Evolutionary conservation across 352 stramenopile genomes (phyloP).

Genomic region (Phytophthora nicotianae): DNA sequence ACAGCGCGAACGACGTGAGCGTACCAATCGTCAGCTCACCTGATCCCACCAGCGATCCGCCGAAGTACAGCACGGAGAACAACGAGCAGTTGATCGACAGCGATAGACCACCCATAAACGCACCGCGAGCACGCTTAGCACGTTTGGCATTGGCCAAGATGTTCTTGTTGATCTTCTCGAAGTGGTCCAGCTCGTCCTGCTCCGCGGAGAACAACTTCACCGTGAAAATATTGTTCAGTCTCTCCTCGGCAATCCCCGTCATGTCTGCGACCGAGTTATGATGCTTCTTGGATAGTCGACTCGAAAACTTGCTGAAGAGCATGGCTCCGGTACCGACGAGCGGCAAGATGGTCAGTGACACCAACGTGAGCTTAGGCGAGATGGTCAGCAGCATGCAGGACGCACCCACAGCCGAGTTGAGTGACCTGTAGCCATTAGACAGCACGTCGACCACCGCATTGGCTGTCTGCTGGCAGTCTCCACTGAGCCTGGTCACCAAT

Average conservation of each 20-base stretch:
- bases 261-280: constrained; percentile 80
- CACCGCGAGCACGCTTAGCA: constrained; percentile 78
- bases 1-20: constrained; percentile 91
- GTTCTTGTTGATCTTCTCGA: constrained; percentile 67
- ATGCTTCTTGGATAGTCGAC: constrained; percentile 73
- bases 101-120: constrained; percentile 92
- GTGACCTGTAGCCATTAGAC: constrained; percentile 85
- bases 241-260: constrained; percentile 85
- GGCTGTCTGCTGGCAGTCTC: constrained; percentile 90
- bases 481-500: constrained; percentile 83
- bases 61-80: constrained; percentile 91
- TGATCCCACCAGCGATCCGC: constrained; percentile 82
- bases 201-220: constrained; percentile 90
- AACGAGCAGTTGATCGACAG: constrained; percentile 90
- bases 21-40: constrained; percentile 90
- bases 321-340: constrained; percentile 79
- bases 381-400: constrained; percentile 90
- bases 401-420: constrained; percentile 89
- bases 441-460: constrained; percentile 89
- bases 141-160: constrained; percentile 74
- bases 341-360: constrained; percentile 86
- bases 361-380: constrained; percentile 89
- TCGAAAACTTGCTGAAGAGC: constrained; percentile 87
- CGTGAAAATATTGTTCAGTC: constrained; percentile 89
- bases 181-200: constrained; percentile 64